Evolutionary conservation across 202 grass and related monocot genomes (phyloP).

Genomic region (Schoenoplectus tabernaemontani): DNA sequence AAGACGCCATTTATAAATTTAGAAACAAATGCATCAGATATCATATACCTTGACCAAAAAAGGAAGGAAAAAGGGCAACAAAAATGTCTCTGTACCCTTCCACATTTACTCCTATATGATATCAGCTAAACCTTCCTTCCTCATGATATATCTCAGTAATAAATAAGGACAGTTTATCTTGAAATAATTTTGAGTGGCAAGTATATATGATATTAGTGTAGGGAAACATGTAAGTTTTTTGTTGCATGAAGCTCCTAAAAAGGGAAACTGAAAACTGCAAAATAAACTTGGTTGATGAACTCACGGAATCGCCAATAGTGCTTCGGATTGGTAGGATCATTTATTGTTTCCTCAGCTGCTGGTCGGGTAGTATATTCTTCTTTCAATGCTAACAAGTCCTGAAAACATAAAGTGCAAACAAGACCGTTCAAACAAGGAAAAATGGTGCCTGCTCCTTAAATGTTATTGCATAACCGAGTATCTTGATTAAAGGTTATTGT

Average conservation of each 20-base stretch:
- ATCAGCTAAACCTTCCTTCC: not conserved
- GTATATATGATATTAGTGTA: not conserved
- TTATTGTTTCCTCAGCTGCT: slow-evolving; percentile 93
- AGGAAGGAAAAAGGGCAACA: not conserved
- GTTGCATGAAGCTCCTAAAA: not conserved
- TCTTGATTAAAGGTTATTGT: not conserved
- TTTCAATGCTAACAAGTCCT: slow-evolving; percentile 96
- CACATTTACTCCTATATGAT: not conserved
- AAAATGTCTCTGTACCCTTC: not conserved
- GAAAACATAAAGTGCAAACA: slow-evolving; percentile 24
- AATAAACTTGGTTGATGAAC: slow-evolving; percentile 24
- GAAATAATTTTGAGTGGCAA: not conserved
- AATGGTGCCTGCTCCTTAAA: not conserved
- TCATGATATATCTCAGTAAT: not conserved
- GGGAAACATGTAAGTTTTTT: not conserved
- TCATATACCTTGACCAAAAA: not conserved
- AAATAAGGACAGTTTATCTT: not conserved
- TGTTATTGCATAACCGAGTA: not conserved
- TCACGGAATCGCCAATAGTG: slow-evolving; percentile 99
- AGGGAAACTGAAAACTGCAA: not conserved
- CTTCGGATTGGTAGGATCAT: slow-evolving; percentile 92
- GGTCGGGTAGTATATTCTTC: slow-evolving; percentile 80
- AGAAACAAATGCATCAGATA: not conserved
- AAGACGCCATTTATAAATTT: not conserved
- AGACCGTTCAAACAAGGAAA: no score